Evolutionary conservation across 2,329 filamentous ascomycete genomes (phyloP), one percentile per base, ranked within the genome.

Genomic region (Monilinia fructigena): DNA sequence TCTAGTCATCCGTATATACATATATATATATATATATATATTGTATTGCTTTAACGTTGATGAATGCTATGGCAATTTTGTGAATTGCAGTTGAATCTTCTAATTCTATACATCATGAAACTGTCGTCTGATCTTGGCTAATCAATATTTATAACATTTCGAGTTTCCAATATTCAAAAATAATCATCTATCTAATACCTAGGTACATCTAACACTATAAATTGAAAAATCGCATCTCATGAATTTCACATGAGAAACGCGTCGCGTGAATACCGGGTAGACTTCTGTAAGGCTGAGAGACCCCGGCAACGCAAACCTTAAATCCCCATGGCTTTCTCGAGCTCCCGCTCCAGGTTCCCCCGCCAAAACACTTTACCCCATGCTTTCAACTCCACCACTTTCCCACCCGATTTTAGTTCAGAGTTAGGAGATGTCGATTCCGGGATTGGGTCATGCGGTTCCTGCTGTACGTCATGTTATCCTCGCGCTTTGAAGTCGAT

Each of bases 381-480:
- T 65, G 55, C 55, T 11, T n/a, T 42, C 6, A 4, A 42, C 45
- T 53, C 55, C 63, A 65, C 55, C 60, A 38, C 35, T 45, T 54
- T 35, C 45, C 55, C 3, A 42, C 47, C 26, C 31, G 48, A 35
- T 23, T 42, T 52, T 53, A 48, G 54, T 60, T 40, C 31, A 16
- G n/a, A 42, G 23, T 3, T 38, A 63, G 18, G 42, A 50, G 53
- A 91, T 91, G 89, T 91, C 89, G 73, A 89, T 92, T 76, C 89
- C 89, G 72, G 89, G 89, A 74, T 79, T 92, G 77, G 89, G 89
- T 72, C 86, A 91, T 75, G 85, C 88, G 64, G 84, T 85, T 68
- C 81, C 83, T 68, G 80, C 85, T 74, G 86, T 87, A 78, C 78
- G 79, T 67, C 73, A 78, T 78, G 79, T 67, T 73, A 63, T 71